Evolutionary conservation across 495 filamentous ascomycete species (phyloP), one percentile per base, ranked within the genome.

Genomic region (Aspergillus campestris): DNA sequence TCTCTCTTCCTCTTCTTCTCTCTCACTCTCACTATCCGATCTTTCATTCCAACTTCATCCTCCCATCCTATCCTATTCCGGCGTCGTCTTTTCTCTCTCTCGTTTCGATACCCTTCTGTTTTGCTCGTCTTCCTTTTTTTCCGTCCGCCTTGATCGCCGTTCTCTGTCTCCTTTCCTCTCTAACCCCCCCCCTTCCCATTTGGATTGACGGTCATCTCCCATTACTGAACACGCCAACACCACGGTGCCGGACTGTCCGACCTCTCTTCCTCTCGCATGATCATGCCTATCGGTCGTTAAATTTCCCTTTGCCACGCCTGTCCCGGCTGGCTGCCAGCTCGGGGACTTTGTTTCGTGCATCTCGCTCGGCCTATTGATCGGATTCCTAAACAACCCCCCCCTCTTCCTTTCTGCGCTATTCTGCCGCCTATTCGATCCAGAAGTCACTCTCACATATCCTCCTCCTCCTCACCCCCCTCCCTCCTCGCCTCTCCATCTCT

Each of bases 201-300:
- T 41, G 5, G 39, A 41, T 24, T 30, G 7, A 9, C 39, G 2
- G 8, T 30, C 29, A 40, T 47, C 40, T 35, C 39, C 14, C 8
- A 11, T 37, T 31, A 37, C 11, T 40, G 34, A 34, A 46, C 45
- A 51, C 50, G 41, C 44, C 44, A 24, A 24, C 18, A 49, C 46
- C 36, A 32, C 43, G n/a, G 38, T 42, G 38, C 42, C 45, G 30
- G 34, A 46, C 36, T 40, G 42, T 46, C 44, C 38, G 15, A 12
- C 24, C 18, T 30, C 3, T 39, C 18, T 34, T 18, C 15, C 27
- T 34, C 40, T 50, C 28, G 18, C 40, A 36, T 47, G 50, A 61
- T 49, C 48, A 61, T 61, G 58, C 47, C 41, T 50, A 50, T 50
- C 55, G 38, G 47, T 47, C 55, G 52, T 41, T 61, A 47, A 56